A percentile compares a stretch with the other conserved stretches of the same genome.
Conservation (phyloP, 306 rosid genomes). For the Lupinus albus region DNA sequence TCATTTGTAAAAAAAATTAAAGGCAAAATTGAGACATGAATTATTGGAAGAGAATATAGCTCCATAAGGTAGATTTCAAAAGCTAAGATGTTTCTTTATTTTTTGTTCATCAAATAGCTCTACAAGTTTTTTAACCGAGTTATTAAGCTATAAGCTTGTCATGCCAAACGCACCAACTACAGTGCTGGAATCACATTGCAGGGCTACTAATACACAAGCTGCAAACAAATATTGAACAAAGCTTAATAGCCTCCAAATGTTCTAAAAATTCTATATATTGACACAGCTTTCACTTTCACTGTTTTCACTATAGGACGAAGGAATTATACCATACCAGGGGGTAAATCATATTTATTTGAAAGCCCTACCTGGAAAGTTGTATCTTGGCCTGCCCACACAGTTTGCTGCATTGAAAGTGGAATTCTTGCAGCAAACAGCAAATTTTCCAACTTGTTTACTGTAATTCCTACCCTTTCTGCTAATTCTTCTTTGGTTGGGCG, state of each 20-base stretch:
- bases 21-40: too few species aligned
- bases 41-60: too few species aligned
- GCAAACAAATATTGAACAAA: slow-evolving; percentile 17
- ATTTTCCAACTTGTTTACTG: slow-evolving; percentile 69
- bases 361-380: slow-evolving; percentile 82
- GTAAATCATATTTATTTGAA: slow-evolving; percentile 21
- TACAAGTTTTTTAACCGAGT: too few species aligned
- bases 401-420: slow-evolving; percentile 83
- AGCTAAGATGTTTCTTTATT: too few species aligned
- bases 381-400: slow-evolving; percentile 81
- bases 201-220: slow-evolving; percentile 8
- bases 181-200: neutral
- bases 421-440: slow-evolving; percentile 62
- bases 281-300: slow-evolving; percentile 16
- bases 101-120: too few species aligned
- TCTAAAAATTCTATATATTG: slow-evolving; percentile 11
- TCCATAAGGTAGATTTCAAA: too few species aligned
- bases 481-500: slow-evolving; percentile 78
- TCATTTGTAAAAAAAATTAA: too few species aligned
- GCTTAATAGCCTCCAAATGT: slow-evolving; percentile 4
- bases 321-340: slow-evolving; percentile 16
- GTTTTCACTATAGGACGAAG: slow-evolving; percentile 31
- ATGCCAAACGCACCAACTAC: neutral
- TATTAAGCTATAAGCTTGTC: too few species aligned
- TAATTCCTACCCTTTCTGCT: slow-evolving; percentile 68